Evolutionary conservation across 805 yeast species (phyloP).

Genomic region (Saturnispora sekii): DNA sequence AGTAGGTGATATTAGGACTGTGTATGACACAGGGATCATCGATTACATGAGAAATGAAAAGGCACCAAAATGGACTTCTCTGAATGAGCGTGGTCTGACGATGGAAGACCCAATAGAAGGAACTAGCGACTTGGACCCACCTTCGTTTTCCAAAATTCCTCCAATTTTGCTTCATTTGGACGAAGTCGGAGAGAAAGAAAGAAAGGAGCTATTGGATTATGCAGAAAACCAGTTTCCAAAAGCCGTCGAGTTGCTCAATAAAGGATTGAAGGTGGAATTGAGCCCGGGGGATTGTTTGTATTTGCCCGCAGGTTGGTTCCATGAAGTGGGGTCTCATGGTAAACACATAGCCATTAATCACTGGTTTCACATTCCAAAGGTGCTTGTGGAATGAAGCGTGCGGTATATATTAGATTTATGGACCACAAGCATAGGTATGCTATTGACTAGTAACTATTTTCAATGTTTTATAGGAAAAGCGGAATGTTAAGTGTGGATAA

Average conservation of each 20-base stretch:
- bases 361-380: constrained; percentile 60
- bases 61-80: constrained; percentile 49
- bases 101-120: constrained; percentile 20
- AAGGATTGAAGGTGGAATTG: constrained; percentile 37
- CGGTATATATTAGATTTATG: no score
- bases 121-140: constrained; percentile 39
- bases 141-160: constrained; percentile 58
- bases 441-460: no score
- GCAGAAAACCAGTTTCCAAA: constrained; percentile 2
- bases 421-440: no score
- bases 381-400: not conserved
- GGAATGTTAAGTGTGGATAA: no score
- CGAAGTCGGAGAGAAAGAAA: constrained; percentile 31
- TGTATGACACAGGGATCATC: constrained; percentile 56
- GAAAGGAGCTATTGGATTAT: constrained; percentile 11
- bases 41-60: constrained; percentile 45
- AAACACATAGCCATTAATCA: constrained; percentile 65
- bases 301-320: constrained; percentile 76
- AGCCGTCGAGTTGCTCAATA: constrained; percentile 24
- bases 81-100: constrained; percentile 47
- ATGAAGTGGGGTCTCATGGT: constrained; percentile 64
- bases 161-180: constrained; percentile 54
- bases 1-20: constrained; percentile 46
- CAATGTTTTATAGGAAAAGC: no score
- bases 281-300: constrained; percentile 59